Base-by-base conservation (phyloP, 2,329 filamentous ascomycete species). In the Diaporthe ampelina region DNA sequence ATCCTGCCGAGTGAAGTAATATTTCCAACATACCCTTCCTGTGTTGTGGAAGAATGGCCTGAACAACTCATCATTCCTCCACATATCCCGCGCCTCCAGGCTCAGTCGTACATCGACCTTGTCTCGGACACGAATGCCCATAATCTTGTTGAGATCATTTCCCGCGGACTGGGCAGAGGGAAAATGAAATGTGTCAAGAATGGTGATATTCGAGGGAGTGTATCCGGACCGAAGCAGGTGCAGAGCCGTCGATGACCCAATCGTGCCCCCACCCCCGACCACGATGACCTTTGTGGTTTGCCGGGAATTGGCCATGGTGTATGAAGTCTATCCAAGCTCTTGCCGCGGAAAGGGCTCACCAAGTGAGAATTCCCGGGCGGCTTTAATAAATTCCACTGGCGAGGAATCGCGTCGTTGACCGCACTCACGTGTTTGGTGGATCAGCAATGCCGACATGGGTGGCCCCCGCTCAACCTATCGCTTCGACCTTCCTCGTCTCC, bases 81-180 rank as follows among this genome's bases (percentile, higher is more conserved):
- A 87, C 81, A 83, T 82, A 6, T 82, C 78, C 4, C 79, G 73
- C 21, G 82, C 81, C 65, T 83, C 81, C 6, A 81, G 68, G 54
- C 80, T 82, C 21, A 83, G 79, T 71, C 79, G 80, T 10, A 81
- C 35, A 72, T 82, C 81, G 43, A 78, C 78, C 48, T 79, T 77
- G 52, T 80, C 82, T 21, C 80, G 79, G 45, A 82, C 57, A 3
- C 82, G 82, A 24, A 85, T 78, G 21, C 81, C 83, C 81, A 86
- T 85, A 74, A 87, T 85, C 78, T 87, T 87, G 78, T 87, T 87
- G 17, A 87, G 78, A 57, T 87, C 86, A 72, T 85, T 81, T 4
- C 85, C 86, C 1, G 86, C 86, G 0, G 86, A 86, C 67, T 86
- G 85, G 0, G 84, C 79, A 0, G 86, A 87, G 0, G 85, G 85